Percentiles rank a stretch among this genome's conserved stretches.
Conservation (phyloP, 164 flowering plant species). For the Liriodendron chinense region DNA sequence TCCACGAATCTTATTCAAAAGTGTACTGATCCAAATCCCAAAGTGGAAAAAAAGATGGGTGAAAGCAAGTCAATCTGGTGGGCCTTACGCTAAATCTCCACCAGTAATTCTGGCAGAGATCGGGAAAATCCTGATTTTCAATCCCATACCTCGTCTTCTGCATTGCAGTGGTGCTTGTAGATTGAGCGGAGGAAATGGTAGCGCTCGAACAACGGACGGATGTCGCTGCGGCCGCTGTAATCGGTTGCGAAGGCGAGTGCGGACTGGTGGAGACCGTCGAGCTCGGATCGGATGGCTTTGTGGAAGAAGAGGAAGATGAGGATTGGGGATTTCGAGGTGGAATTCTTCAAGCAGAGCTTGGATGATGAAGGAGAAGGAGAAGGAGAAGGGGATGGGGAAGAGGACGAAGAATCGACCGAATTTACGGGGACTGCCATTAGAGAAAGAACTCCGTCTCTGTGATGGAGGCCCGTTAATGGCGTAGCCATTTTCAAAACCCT, state of each 20-base stretch:
- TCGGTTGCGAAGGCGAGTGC: conserved; percentile 61
- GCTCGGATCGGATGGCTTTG: conserved; percentile 78
- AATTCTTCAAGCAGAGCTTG: conserved; percentile 27
- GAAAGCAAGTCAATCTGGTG: neutral
- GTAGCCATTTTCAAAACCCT: conserved; percentile 46
- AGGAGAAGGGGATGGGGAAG: neutral
- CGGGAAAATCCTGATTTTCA: no score
- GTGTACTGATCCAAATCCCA: neutral
- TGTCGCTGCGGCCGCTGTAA: conserved; percentile 23
- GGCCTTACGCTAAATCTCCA: neutral
- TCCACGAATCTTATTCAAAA: neutral
- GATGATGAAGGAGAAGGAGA: neutral
- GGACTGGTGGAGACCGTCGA: conserved; percentile 64
- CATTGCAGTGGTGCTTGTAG: conserved; percentile 85
- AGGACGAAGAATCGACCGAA: conserved; percentile 29
- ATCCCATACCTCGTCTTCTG: conserved; percentile 78
- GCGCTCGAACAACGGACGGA: conserved; percentile 46
- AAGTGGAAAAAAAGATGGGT: neutral
- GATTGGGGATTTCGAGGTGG: conserved; percentile 54
- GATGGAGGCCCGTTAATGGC: conserved; percentile 52
- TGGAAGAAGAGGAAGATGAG: conserved; percentile 80
- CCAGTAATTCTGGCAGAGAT: neutral
- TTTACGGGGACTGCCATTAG: conserved; percentile 42
- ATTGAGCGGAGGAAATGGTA: conserved; percentile 64
- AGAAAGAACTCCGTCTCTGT: conserved; percentile 44